Base-by-base conservation (phyloP, 495 filamentous ascomycete species). In the Penicillium manginii region DNA sequence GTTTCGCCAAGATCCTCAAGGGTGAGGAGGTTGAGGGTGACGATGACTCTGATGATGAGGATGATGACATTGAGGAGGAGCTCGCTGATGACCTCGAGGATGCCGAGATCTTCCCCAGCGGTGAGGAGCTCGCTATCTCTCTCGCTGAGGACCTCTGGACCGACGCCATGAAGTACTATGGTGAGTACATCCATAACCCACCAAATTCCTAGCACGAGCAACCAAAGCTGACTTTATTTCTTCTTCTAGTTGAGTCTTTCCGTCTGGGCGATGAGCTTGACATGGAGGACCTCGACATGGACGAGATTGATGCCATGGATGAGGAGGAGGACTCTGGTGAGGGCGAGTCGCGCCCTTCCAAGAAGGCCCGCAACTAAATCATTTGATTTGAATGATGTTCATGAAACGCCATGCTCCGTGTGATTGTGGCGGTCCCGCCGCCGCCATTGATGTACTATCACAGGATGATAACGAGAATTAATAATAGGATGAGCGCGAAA, bases 131-230 rank as follows among this genome's bases (percentile, higher is more conserved):
- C 15, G 92, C 92, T 18, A 79, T 93, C 54, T 76, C 86, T 26
- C 75, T 97, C 61, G 84, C 89, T 19, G 93, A 97, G 59, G 92
- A 97, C 59, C 77, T 97, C 48, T 98, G 88, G 86, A 88, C 91
- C 23, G 83, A 86, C 52, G 93, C 93, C 23, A 83, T 96, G 66
- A 93, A 91, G 69, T 92, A 92, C 71, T 98, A 93, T 72, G 89
- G 92, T 96, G 76, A 72, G 90, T 85, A 14, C 6, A 37, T 15
- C 42, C 32, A 50, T 47, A 33, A 39, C 22, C 35, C 17, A 19
- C 5, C 23, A 45, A 19, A 29, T 26, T 10, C 6, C 23, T 5
- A 15, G 52, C 22, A 31, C 37, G 52, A 50, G 55, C 26, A 50
- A 11, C 50, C 46, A 32, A 15, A 58, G 63, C 64, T 63, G 31